Percentiles rank a stretch among this genome's conserved stretches.
phyloP scores from a whole-genome alignment of 75 land plant species.

The Isoetes taiwanensis region DNA sequence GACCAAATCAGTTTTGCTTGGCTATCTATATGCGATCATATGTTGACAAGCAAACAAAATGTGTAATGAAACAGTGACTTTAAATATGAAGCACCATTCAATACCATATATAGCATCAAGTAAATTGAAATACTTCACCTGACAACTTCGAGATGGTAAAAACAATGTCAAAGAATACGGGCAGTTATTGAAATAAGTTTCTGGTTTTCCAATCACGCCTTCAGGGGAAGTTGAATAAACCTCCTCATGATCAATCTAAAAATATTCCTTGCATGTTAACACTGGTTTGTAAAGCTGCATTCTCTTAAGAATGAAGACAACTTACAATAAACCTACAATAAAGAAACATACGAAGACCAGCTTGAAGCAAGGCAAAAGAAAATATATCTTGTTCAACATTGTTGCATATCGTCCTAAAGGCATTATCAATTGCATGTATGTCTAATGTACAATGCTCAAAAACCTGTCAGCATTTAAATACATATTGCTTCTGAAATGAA shows the following conservation, averaged over 20 bases:
- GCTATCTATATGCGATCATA: too few species aligned
- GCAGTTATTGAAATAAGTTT: conserved; percentile 94
- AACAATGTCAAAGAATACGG: conserved; percentile 90
- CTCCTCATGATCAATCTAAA: conserved; percentile 71
- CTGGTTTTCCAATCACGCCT: conserved; percentile 84
- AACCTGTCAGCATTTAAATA: too few species aligned
- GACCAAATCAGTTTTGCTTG: too few species aligned
- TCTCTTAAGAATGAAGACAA: not conserved
- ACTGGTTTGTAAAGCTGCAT: not conserved
- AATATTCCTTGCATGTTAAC: not conserved
- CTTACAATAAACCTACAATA: not conserved
- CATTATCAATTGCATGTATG: too few species aligned
- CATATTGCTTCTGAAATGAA: too few species aligned
- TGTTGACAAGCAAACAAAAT: too few species aligned
- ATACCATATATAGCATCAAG: too few species aligned
- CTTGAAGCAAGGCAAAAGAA: not conserved
- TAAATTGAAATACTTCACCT: conserved; percentile 60
- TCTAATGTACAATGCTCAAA: too few species aligned
- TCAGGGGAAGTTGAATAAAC: conserved; percentile 96
- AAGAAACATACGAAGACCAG: not conserved
- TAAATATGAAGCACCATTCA: too few species aligned
- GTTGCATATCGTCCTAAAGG: not conserved
- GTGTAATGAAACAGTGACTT: too few species aligned
- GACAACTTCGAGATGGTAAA: conserved; percentile 75
- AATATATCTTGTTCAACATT: not conserved